Conservation (phyloP, 2,329 filamentous ascomycete species). For the Penicillium sumatraense region DNA sequence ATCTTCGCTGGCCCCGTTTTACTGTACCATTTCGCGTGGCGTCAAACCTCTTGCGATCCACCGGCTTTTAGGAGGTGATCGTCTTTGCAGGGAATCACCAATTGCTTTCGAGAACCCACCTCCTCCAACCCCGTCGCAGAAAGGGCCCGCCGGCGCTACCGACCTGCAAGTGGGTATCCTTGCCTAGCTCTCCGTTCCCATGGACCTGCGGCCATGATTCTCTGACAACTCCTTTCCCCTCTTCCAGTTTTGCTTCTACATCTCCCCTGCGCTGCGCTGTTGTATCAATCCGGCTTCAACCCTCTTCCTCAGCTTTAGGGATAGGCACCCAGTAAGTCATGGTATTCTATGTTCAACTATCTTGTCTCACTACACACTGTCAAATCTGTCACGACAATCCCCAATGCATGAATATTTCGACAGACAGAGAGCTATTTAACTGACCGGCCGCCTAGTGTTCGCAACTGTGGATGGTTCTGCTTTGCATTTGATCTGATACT, state of each 20-base stretch:
- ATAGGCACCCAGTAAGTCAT: neutral
- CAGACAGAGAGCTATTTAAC: neutral
- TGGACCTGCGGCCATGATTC: constrained; percentile 4
- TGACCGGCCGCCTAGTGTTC: constrained; percentile 8
- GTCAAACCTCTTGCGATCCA: constrained; percentile 1
- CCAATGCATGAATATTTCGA: neutral
- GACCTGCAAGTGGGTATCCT: constrained; percentile 10
- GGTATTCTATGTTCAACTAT: neutral
- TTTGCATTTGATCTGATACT: constrained; percentile 2
- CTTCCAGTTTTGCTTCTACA: constrained; percentile 5
- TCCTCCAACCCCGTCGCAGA: neutral
- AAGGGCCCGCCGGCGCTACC: constrained; percentile 11
- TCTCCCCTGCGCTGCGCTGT: neutral
- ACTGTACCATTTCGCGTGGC: constrained; percentile 2
- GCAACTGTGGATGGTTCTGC: neutral
- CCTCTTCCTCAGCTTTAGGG: neutral
- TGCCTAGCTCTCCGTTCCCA: constrained; percentile 11
- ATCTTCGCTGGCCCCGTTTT: constrained; percentile 1
- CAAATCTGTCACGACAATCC: neutral
- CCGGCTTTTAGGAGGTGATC: constrained; percentile 4
- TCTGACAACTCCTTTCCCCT: constrained; percentile 13
- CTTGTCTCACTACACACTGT: neutral
- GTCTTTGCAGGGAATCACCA: constrained; percentile 7
- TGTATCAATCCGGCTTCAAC: neutral
- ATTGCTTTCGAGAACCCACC: constrained; percentile 13